Evolutionary conservation across 192 early-diverging fungal species (phyloP).

Genomic region (Coemansia sp.): DNA sequence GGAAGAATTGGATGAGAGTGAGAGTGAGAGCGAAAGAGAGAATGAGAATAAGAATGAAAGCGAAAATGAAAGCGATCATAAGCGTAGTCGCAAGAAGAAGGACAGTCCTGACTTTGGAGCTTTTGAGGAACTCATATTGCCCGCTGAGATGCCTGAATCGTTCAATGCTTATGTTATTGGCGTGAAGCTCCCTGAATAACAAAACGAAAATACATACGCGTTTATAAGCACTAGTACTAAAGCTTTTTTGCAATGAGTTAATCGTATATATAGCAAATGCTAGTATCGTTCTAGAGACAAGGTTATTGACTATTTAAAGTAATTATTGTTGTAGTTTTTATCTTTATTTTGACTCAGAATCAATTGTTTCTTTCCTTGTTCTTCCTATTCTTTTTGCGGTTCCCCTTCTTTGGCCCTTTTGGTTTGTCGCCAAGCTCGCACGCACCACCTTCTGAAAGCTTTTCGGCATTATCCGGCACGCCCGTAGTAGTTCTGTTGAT

Average conservation of each 20-base stretch:
- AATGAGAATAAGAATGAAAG: neutral
- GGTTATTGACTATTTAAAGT: neutral
- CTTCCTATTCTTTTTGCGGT: constrained; percentile 32
- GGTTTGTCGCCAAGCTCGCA: neutral
- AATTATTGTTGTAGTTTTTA: neutral
- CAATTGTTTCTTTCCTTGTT: constrained; percentile 21
- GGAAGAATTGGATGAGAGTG: neutral
- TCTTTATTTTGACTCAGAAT: neutral
- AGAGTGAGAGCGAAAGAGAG: neutral
- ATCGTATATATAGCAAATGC: too few relatives aligned
- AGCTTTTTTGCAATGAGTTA: too few relatives aligned
- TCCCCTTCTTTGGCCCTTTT: constrained; percentile 26
- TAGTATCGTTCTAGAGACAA: neutral
- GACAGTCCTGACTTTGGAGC: constrained; percentile 13
- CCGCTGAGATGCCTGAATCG: constrained; percentile 20
- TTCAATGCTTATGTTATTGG: constrained; percentile 34
- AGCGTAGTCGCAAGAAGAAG: too few relatives aligned
- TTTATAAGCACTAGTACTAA: neutral
- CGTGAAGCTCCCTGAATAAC: constrained; percentile 15
- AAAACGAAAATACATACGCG: neutral
- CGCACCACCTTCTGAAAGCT: neutral
- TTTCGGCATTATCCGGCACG: neutral
- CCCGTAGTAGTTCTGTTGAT: neutral
- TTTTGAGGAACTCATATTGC: constrained; percentile 14
- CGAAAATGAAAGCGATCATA: neutral